A percentile compares a stretch with the other conserved stretches of the same genome.
Evolutionary conservation across 495 filamentous ascomycete species (phyloP).

Genomic region (Glutinoglossum americanum): DNA sequence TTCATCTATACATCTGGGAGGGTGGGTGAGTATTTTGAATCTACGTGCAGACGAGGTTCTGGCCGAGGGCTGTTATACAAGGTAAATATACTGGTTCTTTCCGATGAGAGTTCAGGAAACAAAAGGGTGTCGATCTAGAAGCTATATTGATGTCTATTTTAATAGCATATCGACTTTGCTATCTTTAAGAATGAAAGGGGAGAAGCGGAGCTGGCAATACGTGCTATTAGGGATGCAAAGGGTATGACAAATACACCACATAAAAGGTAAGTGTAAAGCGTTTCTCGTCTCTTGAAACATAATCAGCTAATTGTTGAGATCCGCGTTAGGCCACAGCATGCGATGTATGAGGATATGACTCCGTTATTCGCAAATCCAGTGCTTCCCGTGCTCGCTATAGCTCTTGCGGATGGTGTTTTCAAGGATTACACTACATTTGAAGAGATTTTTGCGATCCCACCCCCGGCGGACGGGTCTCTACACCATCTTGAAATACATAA

Average conservation of each 20-base stretch:
- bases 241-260: conserved; percentile 6
- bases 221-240: conserved; percentile 6
- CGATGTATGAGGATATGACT: not conserved
- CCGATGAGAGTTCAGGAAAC: not conserved
- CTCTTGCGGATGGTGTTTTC: not conserved
- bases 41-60: conserved; percentile 5
- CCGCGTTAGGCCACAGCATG: not conserved
- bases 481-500: conserved; percentile 1
- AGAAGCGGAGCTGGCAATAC: conserved; percentile 4
- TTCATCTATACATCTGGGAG: conserved; percentile 7
- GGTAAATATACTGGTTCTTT: conserved; percentile 2
- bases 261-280: conserved; percentile 6
- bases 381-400: not conserved
- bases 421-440: not conserved
- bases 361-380: conserved; percentile 1
- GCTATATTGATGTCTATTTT: not conserved
- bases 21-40: conserved; percentile 9
- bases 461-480: not conserved
- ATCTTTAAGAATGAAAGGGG: conserved; percentile 9
- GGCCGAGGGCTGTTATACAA: conserved; percentile 9
- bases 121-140: conserved; percentile 4
- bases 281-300: conserved; percentile 4
- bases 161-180: conserved; percentile 6
- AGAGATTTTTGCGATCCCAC: not conserved
- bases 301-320: conserved; percentile 5